phyloP scores from a whole-genome alignment of 2,329 filamentous ascomycete genomes.

The Fusarium succisae region DNA sequence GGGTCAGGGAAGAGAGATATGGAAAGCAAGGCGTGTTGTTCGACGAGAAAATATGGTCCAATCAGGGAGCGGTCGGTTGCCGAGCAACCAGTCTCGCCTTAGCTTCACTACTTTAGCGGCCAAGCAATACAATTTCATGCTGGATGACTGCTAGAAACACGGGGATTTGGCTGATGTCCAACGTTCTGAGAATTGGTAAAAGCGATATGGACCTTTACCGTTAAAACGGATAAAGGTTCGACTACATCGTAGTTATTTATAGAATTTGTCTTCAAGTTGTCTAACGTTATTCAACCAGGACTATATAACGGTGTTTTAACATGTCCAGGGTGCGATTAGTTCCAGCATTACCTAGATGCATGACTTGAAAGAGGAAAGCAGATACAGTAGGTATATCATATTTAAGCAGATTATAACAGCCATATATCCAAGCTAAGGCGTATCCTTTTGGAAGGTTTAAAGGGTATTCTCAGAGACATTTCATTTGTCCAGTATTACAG shows the following conservation, averaged over 20 bases:
- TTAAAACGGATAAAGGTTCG: not conserved
- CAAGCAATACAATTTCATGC: slow-evolving; percentile 20
- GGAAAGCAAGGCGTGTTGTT: slow-evolving; percentile 42
- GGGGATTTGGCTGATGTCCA: not conserved
- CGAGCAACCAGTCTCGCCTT: slow-evolving; percentile 42
- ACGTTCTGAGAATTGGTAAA: not conserved
- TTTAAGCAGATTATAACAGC: not conserved
- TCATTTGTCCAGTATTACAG: not conserved
- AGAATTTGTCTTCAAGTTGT: not conserved
- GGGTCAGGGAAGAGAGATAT: slow-evolving; percentile 34
- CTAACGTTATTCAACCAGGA: not conserved
- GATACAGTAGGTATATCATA: not conserved
- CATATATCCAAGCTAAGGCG: not conserved
- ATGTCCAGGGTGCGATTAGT: not conserved
- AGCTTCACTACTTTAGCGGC: slow-evolving; percentile 2
- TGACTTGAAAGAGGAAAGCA: not conserved
- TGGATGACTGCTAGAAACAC: not conserved
- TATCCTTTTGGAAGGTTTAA: not conserved
- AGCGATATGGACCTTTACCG: not conserved
- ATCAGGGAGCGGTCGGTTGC: slow-evolving; percentile 46
- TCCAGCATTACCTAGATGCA: not conserved
- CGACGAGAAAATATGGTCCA: slow-evolving; percentile 39
- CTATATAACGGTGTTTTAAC: not conserved
- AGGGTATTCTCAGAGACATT: not conserved
- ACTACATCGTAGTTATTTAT: not conserved